Percentiles rank a stretch among this genome's conserved stretches.
Conservation (phyloP, 2,329 filamentous ascomycete species). For the Aspergillus japonicus region DNA sequence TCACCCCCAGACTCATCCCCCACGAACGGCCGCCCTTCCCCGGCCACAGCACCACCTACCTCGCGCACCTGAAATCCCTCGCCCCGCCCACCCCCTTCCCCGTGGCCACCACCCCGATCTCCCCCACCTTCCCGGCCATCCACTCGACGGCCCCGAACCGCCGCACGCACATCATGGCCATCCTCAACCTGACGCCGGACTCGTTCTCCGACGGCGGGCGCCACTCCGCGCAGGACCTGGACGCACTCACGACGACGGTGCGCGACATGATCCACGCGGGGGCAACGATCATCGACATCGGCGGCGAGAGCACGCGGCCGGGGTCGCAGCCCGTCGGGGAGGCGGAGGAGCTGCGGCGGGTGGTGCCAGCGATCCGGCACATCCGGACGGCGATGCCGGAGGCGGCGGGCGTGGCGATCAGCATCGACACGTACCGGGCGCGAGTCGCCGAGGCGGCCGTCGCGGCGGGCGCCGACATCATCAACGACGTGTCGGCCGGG, state of each 20-base stretch:
- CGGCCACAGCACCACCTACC: constrained; percentile 32
- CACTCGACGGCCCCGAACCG: constrained; percentile 57
- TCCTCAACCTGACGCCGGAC: constrained; percentile 91
- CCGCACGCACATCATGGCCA: constrained; percentile 82
- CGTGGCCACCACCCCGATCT: constrained; percentile 40
- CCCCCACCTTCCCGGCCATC: constrained; percentile 50
- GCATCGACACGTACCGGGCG: constrained; percentile 90
- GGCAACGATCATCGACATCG: constrained; percentile 84
- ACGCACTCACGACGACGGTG: constrained; percentile 58
- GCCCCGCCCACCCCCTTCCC: constrained; percentile 37
- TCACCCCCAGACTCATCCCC: constrained; percentile 42
- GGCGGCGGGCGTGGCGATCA: constrained; percentile 67
- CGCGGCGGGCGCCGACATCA: constrained; percentile 77
- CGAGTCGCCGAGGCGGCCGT: constrained; percentile 75
- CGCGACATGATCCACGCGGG: constrained; percentile 64
- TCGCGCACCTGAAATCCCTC: constrained; percentile 35
- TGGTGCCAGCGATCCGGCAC: constrained; percentile 74
- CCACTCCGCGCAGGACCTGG: constrained; percentile 52
- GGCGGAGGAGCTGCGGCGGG: constrained; percentile 72
- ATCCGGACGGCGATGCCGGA: constrained; percentile 66
- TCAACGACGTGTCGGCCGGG: constrained; percentile 93
- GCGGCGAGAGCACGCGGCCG: constrained; percentile 89
- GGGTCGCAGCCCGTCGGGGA: constrained; percentile 66
- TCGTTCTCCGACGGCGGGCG: constrained; percentile 91
- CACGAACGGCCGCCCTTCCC: constrained; percentile 35